Evolutionary conservation across 2,329 filamentous ascomycete genomes (phyloP).

Genomic region (Tolypocladium sp.): DNA sequence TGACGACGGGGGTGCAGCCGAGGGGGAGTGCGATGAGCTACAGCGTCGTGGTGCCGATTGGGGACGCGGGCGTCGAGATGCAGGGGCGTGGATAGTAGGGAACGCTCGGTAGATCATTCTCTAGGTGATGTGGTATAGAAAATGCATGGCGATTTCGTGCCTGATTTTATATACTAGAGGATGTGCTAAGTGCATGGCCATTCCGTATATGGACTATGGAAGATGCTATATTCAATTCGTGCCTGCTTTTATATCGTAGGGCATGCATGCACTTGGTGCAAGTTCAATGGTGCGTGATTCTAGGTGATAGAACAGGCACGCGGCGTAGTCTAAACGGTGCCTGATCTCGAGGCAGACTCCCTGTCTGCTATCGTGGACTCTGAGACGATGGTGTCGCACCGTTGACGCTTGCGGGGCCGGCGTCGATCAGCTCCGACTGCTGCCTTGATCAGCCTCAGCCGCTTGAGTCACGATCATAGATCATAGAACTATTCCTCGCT

Average conservation of each 20-base stretch:
- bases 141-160: no score
- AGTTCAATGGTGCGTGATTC: no score
- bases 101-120: neutral
- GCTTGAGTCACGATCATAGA: neutral
- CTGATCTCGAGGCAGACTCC: no score
- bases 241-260: no score
- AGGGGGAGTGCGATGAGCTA: conserved; percentile 15
- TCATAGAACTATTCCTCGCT: neutral
- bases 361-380: neutral
- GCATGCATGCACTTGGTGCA: no score
- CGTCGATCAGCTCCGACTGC: neutral
- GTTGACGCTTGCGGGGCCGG: no score
- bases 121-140: neutral
- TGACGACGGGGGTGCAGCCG: conserved; percentile 35
- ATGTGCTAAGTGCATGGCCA: no score
- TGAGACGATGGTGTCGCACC: neutral
- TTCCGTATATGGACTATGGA: no score
- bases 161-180: no score
- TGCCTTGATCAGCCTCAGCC: neutral
- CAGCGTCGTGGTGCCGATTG: conserved; percentile 13
- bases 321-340: no score
- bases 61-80: conserved; percentile 8
- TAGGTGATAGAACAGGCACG: no score
- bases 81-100: neutral
- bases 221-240: no score